phyloP scores from a whole-genome alignment of 1,284 basidiomycete genomes.

The Heliocybe sulcata region DNA sequence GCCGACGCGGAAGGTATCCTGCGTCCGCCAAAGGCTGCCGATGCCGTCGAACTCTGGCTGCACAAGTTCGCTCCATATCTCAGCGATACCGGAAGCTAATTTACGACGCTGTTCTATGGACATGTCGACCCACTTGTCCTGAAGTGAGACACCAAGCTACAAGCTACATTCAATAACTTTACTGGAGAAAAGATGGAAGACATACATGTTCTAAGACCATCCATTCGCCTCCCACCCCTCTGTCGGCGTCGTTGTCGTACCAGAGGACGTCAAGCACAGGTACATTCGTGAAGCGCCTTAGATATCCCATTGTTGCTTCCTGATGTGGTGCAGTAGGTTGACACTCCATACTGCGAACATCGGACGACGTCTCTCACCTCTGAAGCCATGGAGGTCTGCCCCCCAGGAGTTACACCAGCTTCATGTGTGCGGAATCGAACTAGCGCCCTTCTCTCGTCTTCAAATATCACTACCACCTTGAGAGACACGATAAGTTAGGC shows the following conservation, averaged over 20 bases:
- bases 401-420: no score
- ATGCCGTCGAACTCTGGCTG: not conserved
- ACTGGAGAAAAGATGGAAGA: not conserved
- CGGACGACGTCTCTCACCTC: not conserved
- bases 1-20: not conserved
- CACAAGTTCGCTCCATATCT: not conserved
- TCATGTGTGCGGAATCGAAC: no score
- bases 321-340: not conserved
- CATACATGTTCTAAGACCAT: not conserved
- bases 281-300: not conserved
- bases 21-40: not conserved
- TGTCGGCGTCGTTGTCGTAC: not conserved
- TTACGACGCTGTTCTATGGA: not conserved
- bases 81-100: not conserved
- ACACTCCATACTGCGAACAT: not conserved
- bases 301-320: not conserved
- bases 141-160: not conserved
- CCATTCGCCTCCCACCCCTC: not conserved
- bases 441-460: not conserved
- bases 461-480: not conserved
- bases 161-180: not conserved
- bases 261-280: not conserved
- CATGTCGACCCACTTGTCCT: not conserved
- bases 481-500: not conserved
- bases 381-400: not conserved